Conservation (phyloP, 2,329 filamentous ascomycete genomes). For the Cryphonectria naterciae region DNA sequence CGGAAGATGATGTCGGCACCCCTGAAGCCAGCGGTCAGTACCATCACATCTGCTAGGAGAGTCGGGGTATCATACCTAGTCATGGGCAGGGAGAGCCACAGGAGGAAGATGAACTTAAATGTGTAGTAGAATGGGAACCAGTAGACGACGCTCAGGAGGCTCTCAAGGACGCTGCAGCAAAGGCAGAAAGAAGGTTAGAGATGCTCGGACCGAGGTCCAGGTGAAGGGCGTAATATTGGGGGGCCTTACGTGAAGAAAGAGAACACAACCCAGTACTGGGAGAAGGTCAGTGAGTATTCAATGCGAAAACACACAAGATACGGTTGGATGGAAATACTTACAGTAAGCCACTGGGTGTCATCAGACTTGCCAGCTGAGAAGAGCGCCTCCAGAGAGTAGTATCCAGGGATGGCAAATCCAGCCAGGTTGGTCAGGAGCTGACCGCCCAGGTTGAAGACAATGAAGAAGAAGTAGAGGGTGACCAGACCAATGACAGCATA, state of each 20-base stretch:
- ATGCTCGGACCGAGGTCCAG: background rate
- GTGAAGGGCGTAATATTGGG: background rate
- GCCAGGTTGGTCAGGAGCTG: constrained; percentile 87
- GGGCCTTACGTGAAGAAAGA: constrained; percentile 71
- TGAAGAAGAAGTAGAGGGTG: constrained; percentile 85
- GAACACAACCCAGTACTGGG: constrained; percentile 85
- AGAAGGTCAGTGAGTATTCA: constrained; percentile 40
- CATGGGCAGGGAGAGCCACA: constrained; percentile 96
- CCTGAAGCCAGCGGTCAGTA: constrained; percentile 50
- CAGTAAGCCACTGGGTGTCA: constrained; percentile 80
- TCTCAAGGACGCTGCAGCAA: constrained; percentile 69
- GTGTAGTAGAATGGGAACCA: constrained; percentile 99
- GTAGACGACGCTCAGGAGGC: constrained; percentile 82
- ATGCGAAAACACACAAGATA: background rate
- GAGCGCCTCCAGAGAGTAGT: constrained; percentile 81
- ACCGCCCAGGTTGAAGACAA: constrained; percentile 90
- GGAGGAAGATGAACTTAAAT: constrained; percentile 97
- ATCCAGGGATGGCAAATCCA: constrained; percentile 80
- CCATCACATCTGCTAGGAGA: background rate
- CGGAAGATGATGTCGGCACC: constrained; percentile 97
- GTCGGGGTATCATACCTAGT: constrained; percentile 72
- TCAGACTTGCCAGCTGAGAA: constrained; percentile 74
- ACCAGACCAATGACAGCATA: constrained; percentile 78
- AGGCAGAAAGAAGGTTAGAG: background rate
- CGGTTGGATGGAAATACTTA: constrained; percentile 46